A percentile compares a stretch with the other conserved stretches of the same genome.
These are phyloP conservation scores for Coniochaeta sp. DNA, from an alignment of 2,329 filamentous ascomycete species.

Conservation along the genomic window DNA sequence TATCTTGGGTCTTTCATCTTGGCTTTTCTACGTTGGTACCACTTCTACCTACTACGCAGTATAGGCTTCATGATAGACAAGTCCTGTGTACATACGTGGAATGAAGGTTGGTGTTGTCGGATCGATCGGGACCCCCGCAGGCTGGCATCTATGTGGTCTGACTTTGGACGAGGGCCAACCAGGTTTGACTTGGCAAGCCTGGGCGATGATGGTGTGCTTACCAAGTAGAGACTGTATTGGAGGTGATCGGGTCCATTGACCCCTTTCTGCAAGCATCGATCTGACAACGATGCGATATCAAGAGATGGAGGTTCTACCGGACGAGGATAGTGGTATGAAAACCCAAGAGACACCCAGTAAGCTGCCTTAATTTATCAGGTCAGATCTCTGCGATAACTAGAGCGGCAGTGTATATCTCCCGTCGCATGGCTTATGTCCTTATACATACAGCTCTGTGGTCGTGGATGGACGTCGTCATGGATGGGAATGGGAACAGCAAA, in stretches of 20 bases:
- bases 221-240: not conserved
- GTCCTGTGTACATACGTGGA: not conserved
- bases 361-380: not conserved
- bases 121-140: not conserved
- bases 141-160: not conserved
- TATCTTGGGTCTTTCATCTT: not conserved
- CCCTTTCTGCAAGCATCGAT: not conserved
- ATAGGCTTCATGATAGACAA: not conserved
- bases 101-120: not conserved
- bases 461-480: not conserved
- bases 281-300: not conserved
- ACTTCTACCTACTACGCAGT: no score
- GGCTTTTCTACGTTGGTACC: not conserved
- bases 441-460: not conserved
- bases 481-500: not conserved
- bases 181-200: not conserved
- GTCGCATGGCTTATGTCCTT: not conserved
- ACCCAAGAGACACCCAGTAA: not conserved
- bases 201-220: not conserved
- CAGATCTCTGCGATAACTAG: not conserved
- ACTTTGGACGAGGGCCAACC: not conserved
- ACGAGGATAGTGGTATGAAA: not conserved
- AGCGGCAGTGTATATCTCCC: not conserved
- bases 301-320: no score
- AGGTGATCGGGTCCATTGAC: not conserved